Evolutionary conservation across 306 rosid species (phyloP).

Genomic region (Vicia sativa): DNA sequence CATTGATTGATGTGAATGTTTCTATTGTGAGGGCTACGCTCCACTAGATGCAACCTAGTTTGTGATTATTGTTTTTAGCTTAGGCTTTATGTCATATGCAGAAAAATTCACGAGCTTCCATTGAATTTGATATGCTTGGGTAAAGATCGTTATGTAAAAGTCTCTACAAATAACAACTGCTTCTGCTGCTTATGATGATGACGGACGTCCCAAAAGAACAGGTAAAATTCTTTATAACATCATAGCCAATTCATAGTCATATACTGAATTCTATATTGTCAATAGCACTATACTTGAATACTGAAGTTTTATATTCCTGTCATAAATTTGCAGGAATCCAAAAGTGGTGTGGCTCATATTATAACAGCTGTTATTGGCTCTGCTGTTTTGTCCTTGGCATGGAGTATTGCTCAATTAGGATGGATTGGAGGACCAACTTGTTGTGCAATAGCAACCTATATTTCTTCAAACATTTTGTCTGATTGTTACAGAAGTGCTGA

Average conservation of each 20-base stretch:
- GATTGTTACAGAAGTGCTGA: slow-evolving; percentile 74
- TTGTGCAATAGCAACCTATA: slow-evolving; percentile 54
- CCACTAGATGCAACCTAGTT: too few species aligned
- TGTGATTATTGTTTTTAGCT: not conserved
- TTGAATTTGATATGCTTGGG: not conserved
- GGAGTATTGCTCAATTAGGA: slow-evolving; percentile 71
- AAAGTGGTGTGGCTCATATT: slow-evolving; percentile 67
- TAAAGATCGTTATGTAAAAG: slow-evolving; percentile 51
- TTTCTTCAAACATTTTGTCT: slow-evolving; percentile 59
- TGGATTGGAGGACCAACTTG: slow-evolving; percentile 66
- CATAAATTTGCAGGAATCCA: slow-evolving; percentile 45
- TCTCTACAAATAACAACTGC: slow-evolving; percentile 47
- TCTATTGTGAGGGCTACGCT: too few species aligned
- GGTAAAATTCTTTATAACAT: slow-evolving; percentile 47
- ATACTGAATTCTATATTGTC: too few species aligned
- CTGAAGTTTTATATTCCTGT: slow-evolving; percentile 10
- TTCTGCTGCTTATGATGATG: slow-evolving; percentile 51
- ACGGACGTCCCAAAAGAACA: slow-evolving; percentile 58
- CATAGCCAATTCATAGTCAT: slow-evolving; percentile 17
- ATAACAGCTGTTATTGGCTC: slow-evolving; percentile 75
- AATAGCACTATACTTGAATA: slow-evolving; percentile 11
- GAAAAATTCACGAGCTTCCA: slow-evolving; percentile 22
- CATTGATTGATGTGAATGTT: too few species aligned
- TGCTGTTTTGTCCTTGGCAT: slow-evolving; percentile 73
- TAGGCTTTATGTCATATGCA: not conserved